phyloP scores from a whole-genome alignment of 2,329 filamentous ascomycete genomes.

The Tolypocladium ovalisporum region DNA sequence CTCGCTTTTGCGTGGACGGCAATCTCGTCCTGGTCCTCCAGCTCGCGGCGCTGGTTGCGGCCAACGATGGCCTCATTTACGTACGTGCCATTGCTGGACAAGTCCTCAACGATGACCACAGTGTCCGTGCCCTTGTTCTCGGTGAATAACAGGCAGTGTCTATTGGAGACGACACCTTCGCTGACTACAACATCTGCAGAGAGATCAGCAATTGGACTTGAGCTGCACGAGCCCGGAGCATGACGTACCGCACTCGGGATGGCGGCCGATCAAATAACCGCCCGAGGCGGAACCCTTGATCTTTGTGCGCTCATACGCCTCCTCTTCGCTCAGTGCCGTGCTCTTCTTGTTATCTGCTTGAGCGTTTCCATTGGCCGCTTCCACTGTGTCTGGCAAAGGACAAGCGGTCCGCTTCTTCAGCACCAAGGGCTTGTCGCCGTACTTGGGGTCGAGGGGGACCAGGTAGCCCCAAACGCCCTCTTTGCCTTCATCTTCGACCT shows the following conservation, averaged over 20 bases:
- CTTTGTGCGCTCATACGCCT: conserved; percentile 53
- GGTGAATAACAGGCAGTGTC: conserved; percentile 61
- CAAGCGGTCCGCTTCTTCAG: conserved; percentile 66
- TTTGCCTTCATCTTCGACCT: conserved; percentile 71
- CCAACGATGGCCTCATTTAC: conserved; percentile 88
- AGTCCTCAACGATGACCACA: conserved; percentile 75
- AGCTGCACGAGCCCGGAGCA: background rate
- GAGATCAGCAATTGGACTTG: background rate
- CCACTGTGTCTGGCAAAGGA: conserved; percentile 41
- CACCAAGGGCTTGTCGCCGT: conserved; percentile 56
- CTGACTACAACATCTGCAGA: conserved; percentile 56
- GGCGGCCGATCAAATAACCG: conserved; percentile 84
- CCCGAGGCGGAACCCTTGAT: conserved; percentile 53
- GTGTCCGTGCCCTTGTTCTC: conserved; percentile 47
- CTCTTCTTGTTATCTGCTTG: conserved; percentile 32
- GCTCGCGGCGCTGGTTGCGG: conserved; percentile 79
- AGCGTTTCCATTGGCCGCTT: conserved; percentile 24
- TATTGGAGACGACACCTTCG: conserved; percentile 75
- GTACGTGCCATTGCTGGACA: conserved; percentile 94
- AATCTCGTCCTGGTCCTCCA: conserved; percentile 85
- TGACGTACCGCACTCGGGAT: conserved; percentile 80
- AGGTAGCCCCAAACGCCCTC: conserved; percentile 96
- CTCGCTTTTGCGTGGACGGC: conserved; percentile 74
- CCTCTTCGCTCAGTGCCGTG: conserved; percentile 41
- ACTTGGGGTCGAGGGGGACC: conserved; percentile 64